Conservation (phyloP, 805 yeast species). For the Yarrowia bubula region DNA sequence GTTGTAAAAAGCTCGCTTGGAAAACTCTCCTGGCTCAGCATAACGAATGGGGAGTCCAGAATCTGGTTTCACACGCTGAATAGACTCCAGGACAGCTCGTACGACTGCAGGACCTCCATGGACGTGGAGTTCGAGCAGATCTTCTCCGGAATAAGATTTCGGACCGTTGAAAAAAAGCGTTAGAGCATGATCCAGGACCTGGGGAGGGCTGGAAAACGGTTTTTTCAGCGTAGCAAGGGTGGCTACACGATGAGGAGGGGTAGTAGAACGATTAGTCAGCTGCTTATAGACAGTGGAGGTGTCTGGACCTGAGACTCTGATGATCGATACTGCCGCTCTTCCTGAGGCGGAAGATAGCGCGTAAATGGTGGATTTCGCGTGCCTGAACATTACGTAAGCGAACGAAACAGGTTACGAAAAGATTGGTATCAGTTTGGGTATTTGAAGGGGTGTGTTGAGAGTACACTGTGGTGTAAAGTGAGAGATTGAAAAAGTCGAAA, state of each 20-base stretch:
- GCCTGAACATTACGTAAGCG: neutral
- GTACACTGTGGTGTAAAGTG: no score
- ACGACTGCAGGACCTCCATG: constrained; percentile 94
- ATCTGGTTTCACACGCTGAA: constrained; percentile 45
- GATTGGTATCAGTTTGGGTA: neutral
- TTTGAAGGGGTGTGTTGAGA: neutral
- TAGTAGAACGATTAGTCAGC: constrained; percentile 44
- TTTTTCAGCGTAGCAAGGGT: constrained; percentile 56
- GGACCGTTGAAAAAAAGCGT: constrained; percentile 69
- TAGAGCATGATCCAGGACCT: constrained; percentile 73
- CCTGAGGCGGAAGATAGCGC: constrained; percentile 85
- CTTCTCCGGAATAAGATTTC: constrained; percentile 88
- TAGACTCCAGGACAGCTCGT: constrained; percentile 59
- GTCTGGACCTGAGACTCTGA: constrained; percentile 76
- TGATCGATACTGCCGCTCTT: constrained; percentile 81
- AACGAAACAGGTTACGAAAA: neutral
- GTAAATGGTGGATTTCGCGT: constrained; percentile 57
- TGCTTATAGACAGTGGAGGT: constrained; percentile 41
- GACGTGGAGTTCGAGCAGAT: constrained; percentile 78
- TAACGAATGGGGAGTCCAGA: constrained; percentile 52
- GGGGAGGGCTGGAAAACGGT: constrained; percentile 36
- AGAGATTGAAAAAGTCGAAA: no score
- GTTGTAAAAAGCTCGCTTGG: constrained; percentile 80
- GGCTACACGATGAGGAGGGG: constrained; percentile 55
- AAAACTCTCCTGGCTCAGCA: constrained; percentile 94